A percentile compares a stretch with the other conserved stretches of the same genome.
Conservation (phyloP, 2,329 filamentous ascomycete species). For the Fusarium sp. region DNA sequence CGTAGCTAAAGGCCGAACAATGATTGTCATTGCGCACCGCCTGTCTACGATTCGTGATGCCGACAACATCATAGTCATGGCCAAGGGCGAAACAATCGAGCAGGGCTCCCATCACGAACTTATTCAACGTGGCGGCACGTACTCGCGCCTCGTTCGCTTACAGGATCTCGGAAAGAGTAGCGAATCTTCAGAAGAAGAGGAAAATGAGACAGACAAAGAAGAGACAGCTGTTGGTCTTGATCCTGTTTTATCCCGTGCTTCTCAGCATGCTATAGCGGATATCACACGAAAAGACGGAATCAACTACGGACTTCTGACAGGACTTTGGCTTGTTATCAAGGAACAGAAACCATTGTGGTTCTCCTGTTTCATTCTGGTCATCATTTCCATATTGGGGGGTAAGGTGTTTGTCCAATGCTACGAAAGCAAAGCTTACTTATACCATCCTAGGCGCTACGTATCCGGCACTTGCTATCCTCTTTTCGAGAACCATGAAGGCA, state of each 20-base stretch:
- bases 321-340: constrained; percentile 47
- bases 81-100: constrained; percentile 69
- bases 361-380: constrained; percentile 29
- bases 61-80: constrained; percentile 74
- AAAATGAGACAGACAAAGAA: constrained; percentile 51
- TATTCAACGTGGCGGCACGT: constrained; percentile 60
- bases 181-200: constrained; percentile 21
- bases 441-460: constrained; percentile 51
- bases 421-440: background rate
- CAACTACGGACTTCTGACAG: constrained; percentile 46
- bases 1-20: constrained; percentile 68
- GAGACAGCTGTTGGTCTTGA: constrained; percentile 50
- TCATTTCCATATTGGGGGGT: constrained; percentile 48
- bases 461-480: constrained; percentile 56
- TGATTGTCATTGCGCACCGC: constrained; percentile 73
- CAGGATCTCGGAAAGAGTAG: constrained; percentile 53
- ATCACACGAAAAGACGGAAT: constrained; percentile 12
- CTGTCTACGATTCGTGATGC: constrained; percentile 70
- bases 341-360: constrained; percentile 49
- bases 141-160: constrained; percentile 61
- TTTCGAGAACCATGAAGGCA: constrained; percentile 55
- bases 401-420: background rate
- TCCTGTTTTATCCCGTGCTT: constrained; percentile 34
- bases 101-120: constrained; percentile 71
- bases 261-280: constrained; percentile 37